phyloP scores from a whole-genome alignment of 306 rosid species.

The Citrullus amarus region DNA sequence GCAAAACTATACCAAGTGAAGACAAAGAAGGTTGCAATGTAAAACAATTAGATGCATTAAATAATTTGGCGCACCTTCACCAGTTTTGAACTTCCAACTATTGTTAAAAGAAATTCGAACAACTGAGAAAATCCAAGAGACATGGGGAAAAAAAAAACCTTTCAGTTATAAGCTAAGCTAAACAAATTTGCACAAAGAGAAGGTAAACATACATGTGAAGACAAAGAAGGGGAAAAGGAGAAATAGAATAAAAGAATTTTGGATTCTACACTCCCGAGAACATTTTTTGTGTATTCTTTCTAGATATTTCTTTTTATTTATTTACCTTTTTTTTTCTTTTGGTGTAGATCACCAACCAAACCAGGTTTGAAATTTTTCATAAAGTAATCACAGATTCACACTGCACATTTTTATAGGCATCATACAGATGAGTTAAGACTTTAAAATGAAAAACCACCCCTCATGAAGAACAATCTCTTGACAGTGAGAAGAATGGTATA shows the following conservation, averaged over 20 bases:
- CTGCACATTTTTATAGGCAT: neutral
- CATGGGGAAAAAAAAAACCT: constrained; percentile 3
- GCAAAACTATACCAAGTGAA: constrained; percentile 12
- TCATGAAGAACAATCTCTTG: neutral
- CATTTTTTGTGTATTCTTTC: neutral
- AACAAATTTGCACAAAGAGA: neutral
- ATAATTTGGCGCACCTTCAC: constrained; percentile 40
- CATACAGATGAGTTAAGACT: neutral
- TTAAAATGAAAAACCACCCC: neutral
- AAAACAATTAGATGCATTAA: constrained; percentile 11
- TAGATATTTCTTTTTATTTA: neutral
- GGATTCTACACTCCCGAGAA: neutral
- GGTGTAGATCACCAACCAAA: neutral
- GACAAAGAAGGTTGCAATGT: neutral
- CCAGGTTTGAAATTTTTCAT: neutral
- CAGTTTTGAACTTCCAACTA: constrained; percentile 55
- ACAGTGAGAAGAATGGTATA: neutral
- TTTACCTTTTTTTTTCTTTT: neutral
- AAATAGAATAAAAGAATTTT: neutral
- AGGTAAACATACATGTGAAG: neutral
- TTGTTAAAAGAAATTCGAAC: constrained; percentile 83
- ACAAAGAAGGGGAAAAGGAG: neutral
- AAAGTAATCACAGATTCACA: neutral
- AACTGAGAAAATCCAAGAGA: constrained; percentile 43
- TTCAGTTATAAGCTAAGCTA: neutral